Evolutionary conservation across 257 asterid species (phyloP), one percentile per base, ranked within the genome.

Genomic region (Perilla frutescens): DNA sequence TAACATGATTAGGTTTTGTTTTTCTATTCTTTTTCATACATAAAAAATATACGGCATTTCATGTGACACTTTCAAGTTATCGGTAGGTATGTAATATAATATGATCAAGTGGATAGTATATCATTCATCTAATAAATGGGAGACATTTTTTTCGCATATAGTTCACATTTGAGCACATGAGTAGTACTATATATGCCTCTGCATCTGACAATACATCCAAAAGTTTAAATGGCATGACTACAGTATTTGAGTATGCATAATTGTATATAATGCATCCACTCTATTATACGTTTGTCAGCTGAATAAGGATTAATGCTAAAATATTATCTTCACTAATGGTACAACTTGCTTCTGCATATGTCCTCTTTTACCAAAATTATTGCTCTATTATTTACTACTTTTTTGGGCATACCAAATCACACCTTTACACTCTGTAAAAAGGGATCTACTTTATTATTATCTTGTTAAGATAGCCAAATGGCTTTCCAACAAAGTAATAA

Each of bases 291-390:
- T 48, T 34, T 71, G 43, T 43, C 64, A 45, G 47, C 69, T 45
- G 72, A 54, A 63, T 45, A 48, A 50, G 5, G 41, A 40, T 51
- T 14, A 39, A 10, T 71, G 64, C 65, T 66, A 59, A 65, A 76
- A 57, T 65, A 54, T 48, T 69, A 39, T 39, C 49, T 14, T 67
- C 76, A 29, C 58, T 64, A 59, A 29, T 62, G n/a, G 76, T 64
- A 81, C 74, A 73, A 74, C 81, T 77, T 62, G 82, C 76, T 77
- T 65, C 14, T 74, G 48, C 50, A 54, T 48, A 54, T 67, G 63
- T 63, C 60, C 68, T 20, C 70, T 70, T 31, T 64, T 41, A 60
- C 66, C 34, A 66, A 73, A 63, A 65, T 41, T 66, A 51, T 63
- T 80, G 79, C 20, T 54, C 53, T 51, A 74, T 71, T 75, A 43